phyloP scores from a whole-genome alignment of 257 asterid genomes.

The Nicotiana knightiana region DNA sequence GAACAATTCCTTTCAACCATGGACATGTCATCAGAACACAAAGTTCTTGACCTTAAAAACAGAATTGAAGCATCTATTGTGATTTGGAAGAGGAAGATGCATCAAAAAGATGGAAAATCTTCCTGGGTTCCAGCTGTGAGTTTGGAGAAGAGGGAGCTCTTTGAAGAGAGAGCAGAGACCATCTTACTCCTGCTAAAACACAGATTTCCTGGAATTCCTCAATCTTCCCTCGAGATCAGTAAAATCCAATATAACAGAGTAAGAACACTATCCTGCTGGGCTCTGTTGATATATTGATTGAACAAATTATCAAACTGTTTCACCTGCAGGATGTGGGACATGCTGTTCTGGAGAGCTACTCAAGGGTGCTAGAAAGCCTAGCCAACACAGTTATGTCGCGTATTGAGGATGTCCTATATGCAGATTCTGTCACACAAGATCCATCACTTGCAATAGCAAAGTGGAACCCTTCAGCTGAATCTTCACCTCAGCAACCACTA shows the following conservation, averaged over 20 bases:
- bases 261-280: background rate
- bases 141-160: slow-evolving; percentile 80
- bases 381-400: slow-evolving; percentile 83
- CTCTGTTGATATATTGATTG: background rate
- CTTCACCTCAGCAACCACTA: slow-evolving; percentile 37
- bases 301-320: background rate
- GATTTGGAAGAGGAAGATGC: slow-evolving; percentile 84
- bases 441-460: slow-evolving; percentile 41
- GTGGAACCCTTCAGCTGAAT: slow-evolving; percentile 20
- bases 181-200: slow-evolving; percentile 68
- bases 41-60: slow-evolving; percentile 74
- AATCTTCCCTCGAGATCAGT: slow-evolving; percentile 83
- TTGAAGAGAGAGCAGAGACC: slow-evolving; percentile 81
- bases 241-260: slow-evolving; percentile 75
- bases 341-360: slow-evolving; percentile 74
- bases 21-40: slow-evolving; percentile 81
- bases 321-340: slow-evolving; percentile 58
- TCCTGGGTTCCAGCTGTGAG: slow-evolving; percentile 67
- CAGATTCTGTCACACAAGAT: slow-evolving; percentile 49
- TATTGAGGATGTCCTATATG: slow-evolving; percentile 67
- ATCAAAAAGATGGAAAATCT: slow-evolving; percentile 56
- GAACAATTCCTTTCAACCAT: slow-evolving; percentile 51
- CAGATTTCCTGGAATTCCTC: slow-evolving; percentile 74
- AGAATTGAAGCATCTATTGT: slow-evolving; percentile 83
- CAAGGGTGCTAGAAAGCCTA: slow-evolving; percentile 75